Conservation (phyloP, 345 rosid genomes). For the Eutrema heterophyllum region DNA sequence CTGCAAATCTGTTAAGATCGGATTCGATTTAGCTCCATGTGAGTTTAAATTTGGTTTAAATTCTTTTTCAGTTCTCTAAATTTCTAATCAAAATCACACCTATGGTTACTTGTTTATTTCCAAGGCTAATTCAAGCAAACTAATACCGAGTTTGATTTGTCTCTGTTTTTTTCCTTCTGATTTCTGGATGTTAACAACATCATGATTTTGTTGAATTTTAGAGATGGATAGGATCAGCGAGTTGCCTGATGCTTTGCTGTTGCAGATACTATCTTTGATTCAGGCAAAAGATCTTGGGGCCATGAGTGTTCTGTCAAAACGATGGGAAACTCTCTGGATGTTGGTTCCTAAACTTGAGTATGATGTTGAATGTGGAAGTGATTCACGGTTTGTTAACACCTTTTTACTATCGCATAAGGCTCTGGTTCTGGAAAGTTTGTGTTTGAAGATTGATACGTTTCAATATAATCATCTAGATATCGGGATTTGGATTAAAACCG, state of each 20-base stretch:
- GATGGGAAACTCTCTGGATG: constrained; percentile 5
- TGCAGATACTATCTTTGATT: neutral
- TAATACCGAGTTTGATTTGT: neutral
- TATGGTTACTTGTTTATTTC: neutral
- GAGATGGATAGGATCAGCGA: constrained; percentile 4
- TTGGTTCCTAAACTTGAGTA: neutral
- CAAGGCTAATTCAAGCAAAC: neutral
- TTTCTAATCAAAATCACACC: neutral
- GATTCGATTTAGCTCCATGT: neutral
- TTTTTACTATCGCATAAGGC: neutral
- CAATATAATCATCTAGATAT: neutral
- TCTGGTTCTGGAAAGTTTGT: neutral
- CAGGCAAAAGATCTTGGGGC: neutral
- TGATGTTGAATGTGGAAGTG: neutral
- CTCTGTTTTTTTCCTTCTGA: no score
- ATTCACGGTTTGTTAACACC: neutral
- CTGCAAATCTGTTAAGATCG: neutral
- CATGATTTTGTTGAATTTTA: neutral
- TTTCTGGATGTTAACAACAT: no score
- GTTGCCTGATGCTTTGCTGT: neutral
- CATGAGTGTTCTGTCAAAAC: constrained; percentile 1
- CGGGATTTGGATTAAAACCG: neutral
- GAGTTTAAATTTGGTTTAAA: neutral
- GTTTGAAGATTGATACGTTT: neutral
- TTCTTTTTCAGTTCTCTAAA: neutral